Evolutionary conservation across 139 green algal genomes (phyloP).

Genomic region (Pleodorina starrii): DNA sequence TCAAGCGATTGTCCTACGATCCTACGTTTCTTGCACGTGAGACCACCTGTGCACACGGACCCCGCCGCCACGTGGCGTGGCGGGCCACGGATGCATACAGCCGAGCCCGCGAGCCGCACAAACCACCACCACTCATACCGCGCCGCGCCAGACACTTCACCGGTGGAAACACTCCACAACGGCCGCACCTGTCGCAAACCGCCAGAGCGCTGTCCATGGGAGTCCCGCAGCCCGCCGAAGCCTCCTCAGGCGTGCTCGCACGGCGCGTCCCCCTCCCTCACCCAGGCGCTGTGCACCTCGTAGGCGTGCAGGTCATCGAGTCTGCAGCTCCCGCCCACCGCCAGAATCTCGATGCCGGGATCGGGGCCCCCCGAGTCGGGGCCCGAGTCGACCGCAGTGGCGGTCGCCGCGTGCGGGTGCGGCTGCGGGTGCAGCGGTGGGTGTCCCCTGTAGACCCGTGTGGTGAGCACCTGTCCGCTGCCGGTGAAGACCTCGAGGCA

Average conservation of each 20-base stretch:
- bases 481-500: constrained; percentile 81
- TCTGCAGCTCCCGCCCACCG: constrained; percentile 1
- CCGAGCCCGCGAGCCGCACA: too few relatives aligned
- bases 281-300: constrained; percentile 11
- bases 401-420: not conserved
- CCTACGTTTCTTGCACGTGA: too few relatives aligned
- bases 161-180: too few relatives aligned
- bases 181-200: too few relatives aligned
- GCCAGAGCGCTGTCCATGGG: too few relatives aligned
- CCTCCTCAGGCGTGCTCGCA: not conserved
- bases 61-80: too few relatives aligned
- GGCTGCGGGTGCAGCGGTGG: constrained; percentile 39
- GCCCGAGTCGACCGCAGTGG: not conserved
- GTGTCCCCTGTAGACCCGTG: constrained; percentile 80
- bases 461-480: constrained; percentile 76
- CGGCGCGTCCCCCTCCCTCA: not conserved
- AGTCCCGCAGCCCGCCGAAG: too few relatives aligned
- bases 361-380: not conserved
- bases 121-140: too few relatives aligned
- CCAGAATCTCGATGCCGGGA: constrained; percentile 23
- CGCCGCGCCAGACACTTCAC: too few relatives aligned
- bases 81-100: too few relatives aligned
- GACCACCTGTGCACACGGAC: too few relatives aligned
- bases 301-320: constrained; percentile 47
- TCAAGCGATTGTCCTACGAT: too few relatives aligned